A percentile compares a stretch with the other conserved stretches of the same genome.
These are phyloP conservation scores for Massarina eburnea DNA, from an alignment of 2,329 filamentous ascomycete species.

Conservation along the genomic window DNA sequence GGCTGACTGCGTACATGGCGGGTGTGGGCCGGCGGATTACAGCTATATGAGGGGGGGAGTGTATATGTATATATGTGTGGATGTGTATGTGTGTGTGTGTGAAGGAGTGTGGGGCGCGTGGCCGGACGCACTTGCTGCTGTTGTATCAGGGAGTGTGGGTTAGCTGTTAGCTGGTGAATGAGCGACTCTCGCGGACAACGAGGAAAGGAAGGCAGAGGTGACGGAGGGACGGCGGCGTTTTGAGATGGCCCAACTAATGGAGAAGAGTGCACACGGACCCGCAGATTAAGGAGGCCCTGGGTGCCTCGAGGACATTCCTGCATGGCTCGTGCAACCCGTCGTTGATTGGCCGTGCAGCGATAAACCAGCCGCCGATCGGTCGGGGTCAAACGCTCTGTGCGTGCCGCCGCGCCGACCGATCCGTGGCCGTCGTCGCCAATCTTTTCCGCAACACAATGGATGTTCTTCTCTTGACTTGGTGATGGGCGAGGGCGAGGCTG, in stretches of 20 bases:
- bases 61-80: slow-evolving; percentile 3
- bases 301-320: not conserved
- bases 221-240: slow-evolving; percentile 16
- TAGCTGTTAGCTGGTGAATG: slow-evolving; percentile 19
- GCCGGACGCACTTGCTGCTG: slow-evolving; percentile 35
- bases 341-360: slow-evolving; percentile 1
- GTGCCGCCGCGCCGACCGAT: not conserved
- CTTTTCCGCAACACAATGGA: too few relatives aligned
- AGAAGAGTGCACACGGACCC: slow-evolving; percentile 21
- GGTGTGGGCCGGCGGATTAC: slow-evolving; percentile 9
- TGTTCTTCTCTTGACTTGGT: too few relatives aligned
- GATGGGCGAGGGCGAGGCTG: not conserved
- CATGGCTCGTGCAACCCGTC: slow-evolving; percentile 1
- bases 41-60: slow-evolving; percentile 6
- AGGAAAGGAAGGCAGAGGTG: slow-evolving; percentile 16
- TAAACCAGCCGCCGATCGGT: not conserved
- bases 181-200: slow-evolving; percentile 30
- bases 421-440: not conserved
- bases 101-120: slow-evolving; percentile 40
- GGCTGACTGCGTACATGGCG: slow-evolving; percentile 35
- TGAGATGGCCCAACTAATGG: slow-evolving; percentile 9
- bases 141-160: slow-evolving; percentile 24
- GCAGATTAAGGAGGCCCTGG: slow-evolving; percentile 20
- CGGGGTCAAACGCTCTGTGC: not conserved
- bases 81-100: not conserved